A percentile compares a stretch with the other conserved stretches of the same genome.
These are phyloP conservation scores for Penicillium sp. DNA, from an alignment of 2,329 filamentous ascomycete genomes.

Conservation along the genomic window DNA sequence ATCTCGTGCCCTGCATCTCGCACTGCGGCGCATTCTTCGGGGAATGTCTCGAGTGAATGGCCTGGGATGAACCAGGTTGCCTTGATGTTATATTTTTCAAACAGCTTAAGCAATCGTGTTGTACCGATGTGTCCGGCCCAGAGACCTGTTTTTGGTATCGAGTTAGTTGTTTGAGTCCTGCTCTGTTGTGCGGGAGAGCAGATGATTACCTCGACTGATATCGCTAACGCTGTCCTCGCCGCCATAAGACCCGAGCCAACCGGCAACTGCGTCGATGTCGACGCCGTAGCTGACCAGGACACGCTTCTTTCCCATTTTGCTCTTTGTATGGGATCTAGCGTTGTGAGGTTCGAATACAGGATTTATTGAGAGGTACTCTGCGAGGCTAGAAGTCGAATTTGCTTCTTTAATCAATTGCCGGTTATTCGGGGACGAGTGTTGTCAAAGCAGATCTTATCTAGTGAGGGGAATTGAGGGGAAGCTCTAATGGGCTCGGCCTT, in stretches of 20 bases:
- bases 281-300: conserved; percentile 67
- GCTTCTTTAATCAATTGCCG: background rate
- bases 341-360: background rate
- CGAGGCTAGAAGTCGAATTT: background rate
- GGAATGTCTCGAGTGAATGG: conserved; percentile 68
- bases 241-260: conserved; percentile 76
- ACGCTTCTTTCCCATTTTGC: conserved; percentile 50
- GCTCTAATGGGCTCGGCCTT: too few species aligned
- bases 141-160: conserved; percentile 56
- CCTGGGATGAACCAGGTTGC: conserved; percentile 69
- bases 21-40: conserved; percentile 65
- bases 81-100: conserved; percentile 73
- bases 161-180: too few species aligned
- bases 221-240: conserved; percentile 74
- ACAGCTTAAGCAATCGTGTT: conserved; percentile 69
- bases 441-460: background rate
- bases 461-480: background rate
- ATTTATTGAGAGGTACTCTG: background rate
- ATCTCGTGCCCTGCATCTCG: conserved; percentile 68
- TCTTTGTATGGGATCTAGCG: background rate
- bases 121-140: conserved; percentile 72
- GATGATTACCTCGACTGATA: conserved; percentile 65
- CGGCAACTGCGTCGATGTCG: conserved; percentile 76
- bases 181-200: background rate
- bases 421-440: background rate